Base-by-base conservation (phyloP, 2,329 filamentous ascomycete genomes). In the Neopestalotiopsis sp. region DNA sequence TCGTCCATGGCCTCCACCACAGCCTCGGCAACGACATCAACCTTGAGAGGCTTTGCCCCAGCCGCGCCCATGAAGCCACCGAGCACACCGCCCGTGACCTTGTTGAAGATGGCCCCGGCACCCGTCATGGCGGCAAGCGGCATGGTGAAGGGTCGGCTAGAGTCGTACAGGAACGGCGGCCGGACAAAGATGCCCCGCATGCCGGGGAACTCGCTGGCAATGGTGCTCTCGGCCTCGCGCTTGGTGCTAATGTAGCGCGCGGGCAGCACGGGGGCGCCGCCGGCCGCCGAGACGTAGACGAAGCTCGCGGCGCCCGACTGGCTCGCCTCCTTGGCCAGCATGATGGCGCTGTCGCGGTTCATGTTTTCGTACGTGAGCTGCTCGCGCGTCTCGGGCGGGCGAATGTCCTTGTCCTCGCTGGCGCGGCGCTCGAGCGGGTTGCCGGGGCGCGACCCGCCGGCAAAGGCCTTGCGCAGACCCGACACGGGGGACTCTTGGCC, bases 301-400 rank as follows among this genome's bases (percentile, higher is more conserved):
- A 97, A 98, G 0, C 90, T 89, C 20, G 86, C 82, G 14, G 91
- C 91, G 45, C 89, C 86, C 70, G 89, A 88, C 42, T 83, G 83
- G 32, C 87, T 86, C 1, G 94, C 90, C 78, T 95, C 93, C 76
- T 91, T 90, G 14, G 95, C 96, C 14, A 98, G 87, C 67, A 91
- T 88, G 70, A 98, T 89, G 62, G 95, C 95, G 83, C 85, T 89
- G 82, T 98, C 95, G 68, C 96, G 89, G 83, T 99, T 99, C 94
- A 99, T 98, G 70, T 94, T 87, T 84, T 98, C 96, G 83, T 99
- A 99, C 20, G 95, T 98, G 75, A 97, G 86, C 81, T 96, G 92
- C 32, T 91, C 90, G 74, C 90, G 90, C 61, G 84, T 87, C 79
- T 93, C 90, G 66, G 90, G 85, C 1, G 91, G 87, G 73, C 87